Conservation (phyloP, 2,329 filamentous ascomycete genomes). For the Fusarium goolgardi region DNA sequence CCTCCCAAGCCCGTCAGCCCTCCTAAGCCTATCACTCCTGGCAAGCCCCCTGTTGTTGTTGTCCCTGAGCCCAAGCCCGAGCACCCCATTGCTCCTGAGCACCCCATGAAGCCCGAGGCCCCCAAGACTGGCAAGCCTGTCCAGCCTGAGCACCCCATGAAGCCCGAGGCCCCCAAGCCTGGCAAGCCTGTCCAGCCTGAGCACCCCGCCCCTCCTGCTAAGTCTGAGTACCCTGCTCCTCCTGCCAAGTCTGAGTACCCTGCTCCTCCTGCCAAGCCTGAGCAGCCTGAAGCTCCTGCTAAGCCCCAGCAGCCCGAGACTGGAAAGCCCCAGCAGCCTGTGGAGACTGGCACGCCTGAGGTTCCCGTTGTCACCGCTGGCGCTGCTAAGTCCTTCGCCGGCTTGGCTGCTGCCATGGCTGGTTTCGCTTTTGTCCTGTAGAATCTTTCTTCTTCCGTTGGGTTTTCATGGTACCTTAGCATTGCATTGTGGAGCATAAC, state of each 20-base stretch:
- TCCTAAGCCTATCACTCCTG: slow-evolving; percentile 13
- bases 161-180: too few relatives aligned
- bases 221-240: too few relatives aligned
- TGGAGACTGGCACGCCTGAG: neutral
- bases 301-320: neutral
- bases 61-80: slow-evolving; percentile 18
- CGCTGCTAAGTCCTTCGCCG: slow-evolving; percentile 37
- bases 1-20: slow-evolving; percentile 21
- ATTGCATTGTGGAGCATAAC: slow-evolving; percentile 9
- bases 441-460: neutral
- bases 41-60: slow-evolving; percentile 17
- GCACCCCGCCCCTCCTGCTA: neutral
- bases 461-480: slow-evolving; percentile 1
- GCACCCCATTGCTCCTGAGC: neutral
- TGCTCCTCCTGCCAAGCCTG: neutral
- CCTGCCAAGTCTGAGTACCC: neutral
- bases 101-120: neutral
- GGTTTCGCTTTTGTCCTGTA: slow-evolving; percentile 44
- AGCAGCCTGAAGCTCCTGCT: slow-evolving; percentile 5
- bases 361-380: slow-evolving; percentile 38
- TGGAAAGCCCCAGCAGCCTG: neutral
- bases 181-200: neutral
- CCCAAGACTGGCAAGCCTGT: neutral
- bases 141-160: neutral
- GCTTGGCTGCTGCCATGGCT: slow-evolving; percentile 40